Percentiles rank a stretch among this genome's conserved stretches.
phyloP scores from a whole-genome alignment of 208 protist species.

The Entamoeba histolytica region DNA sequence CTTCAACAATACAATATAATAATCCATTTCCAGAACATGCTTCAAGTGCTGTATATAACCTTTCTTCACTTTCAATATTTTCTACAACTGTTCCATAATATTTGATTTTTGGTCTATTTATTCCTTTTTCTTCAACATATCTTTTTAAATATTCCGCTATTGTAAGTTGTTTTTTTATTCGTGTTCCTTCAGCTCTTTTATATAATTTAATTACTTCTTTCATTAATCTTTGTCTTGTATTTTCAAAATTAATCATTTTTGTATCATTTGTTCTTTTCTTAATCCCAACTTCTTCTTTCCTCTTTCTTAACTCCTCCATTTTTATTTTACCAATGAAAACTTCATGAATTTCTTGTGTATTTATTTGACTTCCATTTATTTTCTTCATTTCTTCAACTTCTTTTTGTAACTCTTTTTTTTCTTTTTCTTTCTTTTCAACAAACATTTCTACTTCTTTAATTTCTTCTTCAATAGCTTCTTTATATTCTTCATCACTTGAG shows the following conservation, averaged over 20 bases:
- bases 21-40: constrained; percentile 36
- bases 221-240: not conserved
- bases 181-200: not conserved
- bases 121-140: not conserved
- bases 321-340: not conserved
- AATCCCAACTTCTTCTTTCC: not conserved
- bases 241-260: not conserved
- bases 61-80: not conserved
- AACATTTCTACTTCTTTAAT: constrained; percentile 16
- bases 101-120: not conserved
- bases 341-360: constrained; percentile 1
- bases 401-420: constrained; percentile 40
- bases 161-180: not conserved
- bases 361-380: not conserved
- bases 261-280: not conserved
- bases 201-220: not conserved
- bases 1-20: constrained; percentile 88
- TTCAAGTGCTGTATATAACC: not conserved
- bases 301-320: not conserved
- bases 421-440: not conserved
- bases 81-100: constrained; percentile 1
- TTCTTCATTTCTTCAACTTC: constrained; percentile 2
- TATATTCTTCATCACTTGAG: constrained; percentile 54
- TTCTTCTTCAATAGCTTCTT: constrained; percentile 58
- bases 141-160: not conserved